Conservation (phyloP, 495 filamentous ascomycete species). For the Clavariopsis aquatica region DNA sequence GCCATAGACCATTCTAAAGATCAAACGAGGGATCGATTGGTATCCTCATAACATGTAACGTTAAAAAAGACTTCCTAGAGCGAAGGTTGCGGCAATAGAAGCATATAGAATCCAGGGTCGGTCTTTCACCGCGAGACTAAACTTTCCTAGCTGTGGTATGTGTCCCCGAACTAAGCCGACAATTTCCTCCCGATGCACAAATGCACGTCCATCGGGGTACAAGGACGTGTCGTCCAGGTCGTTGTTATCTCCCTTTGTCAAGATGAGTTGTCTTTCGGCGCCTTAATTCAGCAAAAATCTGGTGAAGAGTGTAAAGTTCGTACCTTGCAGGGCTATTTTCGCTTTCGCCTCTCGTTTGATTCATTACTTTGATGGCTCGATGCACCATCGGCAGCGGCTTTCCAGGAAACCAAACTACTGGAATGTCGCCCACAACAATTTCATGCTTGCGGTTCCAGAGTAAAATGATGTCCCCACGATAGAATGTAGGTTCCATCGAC, state of each 20-base stretch:
- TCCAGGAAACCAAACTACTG: constrained; percentile 44
- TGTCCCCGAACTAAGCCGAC: constrained; percentile 38
- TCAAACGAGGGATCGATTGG: not conserved
- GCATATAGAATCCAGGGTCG: constrained; percentile 2
- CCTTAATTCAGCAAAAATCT: not conserved
- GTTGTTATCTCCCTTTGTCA: constrained; percentile 45
- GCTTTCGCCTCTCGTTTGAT: not conserved
- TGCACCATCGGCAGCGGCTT: constrained; percentile 47
- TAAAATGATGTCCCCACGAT: constrained; percentile 45
- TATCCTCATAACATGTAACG: not conserved
- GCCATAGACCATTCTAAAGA: not conserved
- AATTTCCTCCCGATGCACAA: constrained; percentile 36
- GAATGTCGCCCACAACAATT: constrained; percentile 42
- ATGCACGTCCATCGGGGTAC: constrained; percentile 34
- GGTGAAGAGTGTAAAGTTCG: not conserved
- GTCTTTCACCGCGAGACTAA: constrained; percentile 4
- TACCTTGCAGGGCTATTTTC: not conserved
- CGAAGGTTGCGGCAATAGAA: not conserved
- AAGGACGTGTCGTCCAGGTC: constrained; percentile 33
- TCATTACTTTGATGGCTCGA: constrained; percentile 25
- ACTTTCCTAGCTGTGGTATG: constrained; percentile 28
- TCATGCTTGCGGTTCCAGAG: constrained; percentile 36
- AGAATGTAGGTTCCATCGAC: constrained; percentile 47
- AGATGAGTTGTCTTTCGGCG: constrained; percentile 33
- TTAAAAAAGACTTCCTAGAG: not conserved